Conservation (phyloP, 2,329 filamentous ascomycete genomes). For the Fusarium papillatum region DNA sequence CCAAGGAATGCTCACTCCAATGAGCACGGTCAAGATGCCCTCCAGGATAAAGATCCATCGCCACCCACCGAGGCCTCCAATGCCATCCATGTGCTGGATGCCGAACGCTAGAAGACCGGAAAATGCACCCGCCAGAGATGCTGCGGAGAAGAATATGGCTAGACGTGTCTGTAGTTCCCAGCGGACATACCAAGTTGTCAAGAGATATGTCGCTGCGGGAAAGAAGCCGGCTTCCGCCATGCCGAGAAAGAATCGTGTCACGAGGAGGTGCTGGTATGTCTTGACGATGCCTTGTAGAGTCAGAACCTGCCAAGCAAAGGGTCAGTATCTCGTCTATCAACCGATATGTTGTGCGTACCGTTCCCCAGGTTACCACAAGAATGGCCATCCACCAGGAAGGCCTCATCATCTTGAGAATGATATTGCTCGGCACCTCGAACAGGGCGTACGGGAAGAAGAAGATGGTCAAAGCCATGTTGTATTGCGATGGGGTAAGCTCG, state of each 20-base stretch:
- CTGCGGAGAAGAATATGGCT: slow-evolving; percentile 32
- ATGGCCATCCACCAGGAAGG: slow-evolving; percentile 12
- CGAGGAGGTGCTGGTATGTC: slow-evolving; percentile 3
- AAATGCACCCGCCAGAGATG: slow-evolving; percentile 43
- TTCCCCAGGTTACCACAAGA: slow-evolving; percentile 13
- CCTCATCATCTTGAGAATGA: slow-evolving; percentile 16
- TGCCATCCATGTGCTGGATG: slow-evolving; percentile 25
- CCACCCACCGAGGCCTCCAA: slow-evolving; percentile 25
- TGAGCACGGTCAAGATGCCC: slow-evolving; percentile 23
- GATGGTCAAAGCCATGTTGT: slow-evolving; percentile 65
- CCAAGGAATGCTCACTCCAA: slow-evolving; percentile 11
- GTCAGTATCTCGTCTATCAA: not conserved
- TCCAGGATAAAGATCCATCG: slow-evolving; percentile 2
- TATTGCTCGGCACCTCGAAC: slow-evolving; percentile 28
- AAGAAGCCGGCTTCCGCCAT: slow-evolving; percentile 13
- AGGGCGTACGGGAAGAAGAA: slow-evolving; percentile 25
- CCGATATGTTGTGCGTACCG: not conserved
- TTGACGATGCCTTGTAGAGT: slow-evolving; percentile 10
- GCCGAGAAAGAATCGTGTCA: slow-evolving; percentile 3
- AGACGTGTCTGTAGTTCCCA: slow-evolving; percentile 27
- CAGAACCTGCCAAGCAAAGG: not conserved
- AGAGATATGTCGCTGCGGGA: slow-evolving; percentile 3
- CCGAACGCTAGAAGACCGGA: slow-evolving; percentile 40
- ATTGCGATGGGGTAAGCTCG: slow-evolving; percentile 58
- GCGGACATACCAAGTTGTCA: slow-evolving; percentile 30